phyloP scores from a whole-genome alignment of 2,329 filamentous ascomycete species.

The Paraphaeosphaeria minitans region DNA sequence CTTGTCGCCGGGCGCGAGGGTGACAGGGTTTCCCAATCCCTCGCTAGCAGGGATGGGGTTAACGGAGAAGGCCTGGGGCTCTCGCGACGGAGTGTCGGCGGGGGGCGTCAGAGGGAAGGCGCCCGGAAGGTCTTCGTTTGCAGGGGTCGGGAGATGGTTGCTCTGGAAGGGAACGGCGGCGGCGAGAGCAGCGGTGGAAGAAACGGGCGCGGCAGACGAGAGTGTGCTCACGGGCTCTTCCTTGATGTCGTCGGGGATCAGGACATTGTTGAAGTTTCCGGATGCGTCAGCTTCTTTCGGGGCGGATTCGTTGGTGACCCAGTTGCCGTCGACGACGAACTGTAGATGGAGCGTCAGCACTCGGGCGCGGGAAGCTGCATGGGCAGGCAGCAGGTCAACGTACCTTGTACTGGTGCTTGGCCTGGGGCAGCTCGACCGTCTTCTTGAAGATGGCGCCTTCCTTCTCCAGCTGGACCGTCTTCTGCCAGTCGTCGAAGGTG shows the following conservation, averaged over 20 bases:
- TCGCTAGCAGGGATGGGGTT: conserved; percentile 64
- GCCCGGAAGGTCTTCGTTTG: conserved; percentile 59
- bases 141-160: conserved; percentile 26
- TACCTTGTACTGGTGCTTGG: conserved; percentile 95
- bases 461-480: conserved; percentile 82
- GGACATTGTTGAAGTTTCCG: conserved; percentile 92
- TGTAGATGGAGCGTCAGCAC: conserved; percentile 45
- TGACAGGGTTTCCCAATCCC: conserved; percentile 75
- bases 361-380: conserved; percentile 4
- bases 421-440: conserved; percentile 72
- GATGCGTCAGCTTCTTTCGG: conserved; percentile 81
- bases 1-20: conserved; percentile 77
- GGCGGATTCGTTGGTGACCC: conserved; percentile 81
- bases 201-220: conserved; percentile 71
- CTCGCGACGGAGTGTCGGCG: conserved; percentile 51
- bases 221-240: conserved; percentile 58
- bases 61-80: conserved; percentile 56
- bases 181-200: conserved; percentile 74
- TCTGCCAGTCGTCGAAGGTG: conserved; percentile 92
- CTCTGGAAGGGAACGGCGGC: conserved; percentile 63
- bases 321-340: conserved; percentile 95
- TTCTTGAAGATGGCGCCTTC: conserved; percentile 75
- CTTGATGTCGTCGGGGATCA: conserved; percentile 74
- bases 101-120: conserved; percentile 79
- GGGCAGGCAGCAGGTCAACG: conserved; percentile 27